A percentile compares a stretch with the other conserved stretches of the same genome.
phyloP scores from a whole-genome alignment of 768 basidiomycete genomes.

The Leucosporidium yakuticum region DNA sequence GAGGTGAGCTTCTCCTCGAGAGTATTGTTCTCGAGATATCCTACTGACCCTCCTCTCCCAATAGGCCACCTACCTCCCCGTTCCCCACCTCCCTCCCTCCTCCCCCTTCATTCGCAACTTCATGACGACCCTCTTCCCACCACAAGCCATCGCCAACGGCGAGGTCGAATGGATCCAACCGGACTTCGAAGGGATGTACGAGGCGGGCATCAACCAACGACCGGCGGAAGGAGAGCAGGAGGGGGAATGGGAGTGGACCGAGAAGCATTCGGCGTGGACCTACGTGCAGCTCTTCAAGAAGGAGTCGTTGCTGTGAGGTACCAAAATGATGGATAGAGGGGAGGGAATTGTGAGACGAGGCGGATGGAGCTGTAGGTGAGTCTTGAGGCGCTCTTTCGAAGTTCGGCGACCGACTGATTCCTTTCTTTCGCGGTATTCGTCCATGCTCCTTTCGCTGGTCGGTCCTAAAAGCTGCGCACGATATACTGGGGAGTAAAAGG shows the following conservation, averaged over 20 bases:
- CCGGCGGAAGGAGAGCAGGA: slow-evolving; percentile 5
- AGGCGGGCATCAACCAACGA: slow-evolving; percentile 24
- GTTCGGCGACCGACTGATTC: too few species aligned
- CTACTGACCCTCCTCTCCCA: background rate
- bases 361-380: too few species aligned
- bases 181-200: slow-evolving; percentile 37
- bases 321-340: too few species aligned
- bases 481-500: too few species aligned
- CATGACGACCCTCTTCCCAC: slow-evolving; percentile 79
- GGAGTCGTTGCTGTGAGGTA: slow-evolving; percentile 19
- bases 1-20: slow-evolving; percentile 8
- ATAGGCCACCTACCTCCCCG: slow-evolving; percentile 27
- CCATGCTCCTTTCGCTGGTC: too few species aligned
- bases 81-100: slow-evolving; percentile 20
- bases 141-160: slow-evolving; percentile 37
- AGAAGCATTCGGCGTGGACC: slow-evolving; percentile 59
- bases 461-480: too few species aligned
- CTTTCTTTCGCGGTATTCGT: too few species aligned
- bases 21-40: too few species aligned
- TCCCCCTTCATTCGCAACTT: slow-evolving; percentile 56
- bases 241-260: slow-evolving; percentile 29
- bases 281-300: slow-evolving; percentile 32
- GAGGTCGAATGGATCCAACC: slow-evolving; percentile 17
- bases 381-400: too few species aligned
- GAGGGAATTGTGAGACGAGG: too few species aligned